Conservation (phyloP, 2,329 filamentous ascomycete species). For the Fusarium avenaceum region DNA sequence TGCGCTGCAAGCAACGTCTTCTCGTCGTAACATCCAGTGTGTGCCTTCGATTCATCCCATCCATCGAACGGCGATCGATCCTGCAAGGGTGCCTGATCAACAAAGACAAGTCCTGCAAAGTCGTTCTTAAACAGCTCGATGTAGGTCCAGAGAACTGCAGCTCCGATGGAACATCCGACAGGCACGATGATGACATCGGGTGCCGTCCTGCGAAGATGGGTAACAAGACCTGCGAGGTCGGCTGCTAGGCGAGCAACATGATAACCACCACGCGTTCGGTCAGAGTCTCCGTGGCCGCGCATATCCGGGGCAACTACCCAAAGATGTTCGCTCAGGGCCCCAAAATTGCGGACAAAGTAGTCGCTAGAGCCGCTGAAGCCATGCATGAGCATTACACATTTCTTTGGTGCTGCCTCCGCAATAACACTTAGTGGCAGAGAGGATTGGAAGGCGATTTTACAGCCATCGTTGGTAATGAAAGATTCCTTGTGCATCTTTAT, state of each 20-base stretch:
- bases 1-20: slow-evolving; percentile 45
- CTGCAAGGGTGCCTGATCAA: slow-evolving; percentile 48
- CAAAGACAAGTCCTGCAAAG: slow-evolving; percentile 48
- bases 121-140: slow-evolving; percentile 46
- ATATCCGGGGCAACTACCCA: slow-evolving; percentile 49
- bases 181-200: slow-evolving; percentile 39
- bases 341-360: slow-evolving; percentile 45
- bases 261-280: slow-evolving; percentile 43
- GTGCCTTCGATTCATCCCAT: slow-evolving; percentile 44
- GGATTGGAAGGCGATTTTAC: slow-evolving; percentile 43
- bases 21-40: slow-evolving; percentile 47
- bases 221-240: slow-evolving; percentile 41
- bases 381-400: slow-evolving; percentile 48
- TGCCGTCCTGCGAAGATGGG: slow-evolving; percentile 39
- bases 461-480: slow-evolving; percentile 45
- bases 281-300: slow-evolving; percentile 47
- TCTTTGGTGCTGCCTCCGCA: slow-evolving; percentile 12
- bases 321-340: slow-evolving; percentile 33
- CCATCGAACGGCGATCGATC: slow-evolving; percentile 44
- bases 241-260: slow-evolving; percentile 47
- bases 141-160: slow-evolving; percentile 49
- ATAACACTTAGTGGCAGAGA: slow-evolving; percentile 37
- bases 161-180: slow-evolving; percentile 49
- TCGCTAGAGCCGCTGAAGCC: slow-evolving; percentile 50
- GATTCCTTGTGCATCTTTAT: slow-evolving; percentile 38